Conservation (phyloP, 2,329 filamentous ascomycete species). For the Zymoseptoria brevis region DNA sequence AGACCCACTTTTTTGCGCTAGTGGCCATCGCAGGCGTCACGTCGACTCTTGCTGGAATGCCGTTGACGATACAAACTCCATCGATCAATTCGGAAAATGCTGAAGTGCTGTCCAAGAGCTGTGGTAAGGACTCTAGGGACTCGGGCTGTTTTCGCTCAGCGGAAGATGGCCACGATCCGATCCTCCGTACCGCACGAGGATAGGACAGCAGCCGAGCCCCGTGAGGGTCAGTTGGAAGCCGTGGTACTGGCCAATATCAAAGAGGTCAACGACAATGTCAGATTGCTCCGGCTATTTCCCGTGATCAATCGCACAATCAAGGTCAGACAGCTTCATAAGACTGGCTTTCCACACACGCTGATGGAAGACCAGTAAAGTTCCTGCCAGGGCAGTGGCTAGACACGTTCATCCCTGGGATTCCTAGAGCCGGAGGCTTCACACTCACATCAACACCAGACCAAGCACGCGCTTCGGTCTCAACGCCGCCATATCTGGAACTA, state of each 20-base stretch:
- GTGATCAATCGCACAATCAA: slow-evolving; percentile 34
- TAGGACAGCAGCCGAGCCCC: slow-evolving; percentile 65
- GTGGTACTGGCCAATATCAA: slow-evolving; percentile 56
- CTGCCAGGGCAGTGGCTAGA: slow-evolving; percentile 84
- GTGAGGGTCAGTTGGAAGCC: slow-evolving; percentile 56
- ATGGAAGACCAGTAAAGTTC: slow-evolving; percentile 47
- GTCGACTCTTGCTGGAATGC: background rate
- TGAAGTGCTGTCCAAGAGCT: background rate
- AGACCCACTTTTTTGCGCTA: background rate
- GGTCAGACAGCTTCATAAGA: slow-evolving; percentile 11
- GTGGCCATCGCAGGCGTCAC: background rate
- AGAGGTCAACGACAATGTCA: slow-evolving; percentile 58
- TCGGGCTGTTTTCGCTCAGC: background rate
- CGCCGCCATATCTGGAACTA: slow-evolving; percentile 58
- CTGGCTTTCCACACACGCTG: slow-evolving; percentile 7
- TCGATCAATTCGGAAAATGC: background rate
- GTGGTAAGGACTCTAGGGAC: background rate
- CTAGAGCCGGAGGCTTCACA: slow-evolving; percentile 76
- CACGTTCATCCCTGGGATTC: slow-evolving; percentile 61
- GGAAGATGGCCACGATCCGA: slow-evolving; percentile 27
- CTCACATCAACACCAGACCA: slow-evolving; percentile 65
- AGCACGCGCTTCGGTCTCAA: slow-evolving; percentile 18
- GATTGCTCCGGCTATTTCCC: slow-evolving; percentile 59
- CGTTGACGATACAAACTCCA: background rate
- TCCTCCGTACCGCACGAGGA: slow-evolving; percentile 50